A percentile compares a stretch with the other conserved stretches of the same genome.
phyloP scores from a whole-genome alignment of 75 land plant species.

The Adiantum capillusveneris region DNA sequence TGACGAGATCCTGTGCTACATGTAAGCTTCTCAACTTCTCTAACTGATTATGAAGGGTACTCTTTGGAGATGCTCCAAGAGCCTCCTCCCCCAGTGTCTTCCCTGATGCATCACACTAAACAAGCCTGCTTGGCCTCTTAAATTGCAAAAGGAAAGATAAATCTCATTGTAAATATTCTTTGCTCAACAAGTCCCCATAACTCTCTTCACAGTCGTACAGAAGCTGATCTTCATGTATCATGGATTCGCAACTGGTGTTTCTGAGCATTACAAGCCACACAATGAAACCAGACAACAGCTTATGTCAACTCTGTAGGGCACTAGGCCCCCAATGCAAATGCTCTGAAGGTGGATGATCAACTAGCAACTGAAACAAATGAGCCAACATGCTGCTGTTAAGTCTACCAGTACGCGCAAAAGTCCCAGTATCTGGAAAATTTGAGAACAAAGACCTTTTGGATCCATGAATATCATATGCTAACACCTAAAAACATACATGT shows the following conservation, averaged over 20 bases:
- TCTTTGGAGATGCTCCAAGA: background rate
- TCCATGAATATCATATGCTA: background rate
- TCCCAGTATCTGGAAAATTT: too few species aligned
- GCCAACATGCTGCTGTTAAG: too few species aligned
- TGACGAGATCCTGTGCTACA: background rate
- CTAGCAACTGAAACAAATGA: too few species aligned
- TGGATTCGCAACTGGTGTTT: background rate
- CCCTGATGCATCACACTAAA: slow-evolving; percentile 1
- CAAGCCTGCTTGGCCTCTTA: background rate
- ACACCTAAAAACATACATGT: background rate
- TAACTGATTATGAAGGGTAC: background rate
- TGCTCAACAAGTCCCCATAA: too few species aligned
- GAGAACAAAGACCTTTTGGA: background rate
- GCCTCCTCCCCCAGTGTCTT: background rate
- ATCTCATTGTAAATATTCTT: too few species aligned
- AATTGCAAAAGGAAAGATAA: background rate
- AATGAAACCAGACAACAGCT: background rate
- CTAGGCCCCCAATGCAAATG: too few species aligned
- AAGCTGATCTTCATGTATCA: background rate
- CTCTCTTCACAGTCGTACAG: background rate
- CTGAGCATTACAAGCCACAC: too few species aligned
- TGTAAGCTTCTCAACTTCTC: background rate
- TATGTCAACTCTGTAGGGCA: too few species aligned
- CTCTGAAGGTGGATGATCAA: too few species aligned
- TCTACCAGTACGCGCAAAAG: too few species aligned